These are phyloP conservation scores for Earliella scabrosa DNA, from an alignment of 1,284 basidiomycete genomes.

Conservation along the genomic window DNA sequence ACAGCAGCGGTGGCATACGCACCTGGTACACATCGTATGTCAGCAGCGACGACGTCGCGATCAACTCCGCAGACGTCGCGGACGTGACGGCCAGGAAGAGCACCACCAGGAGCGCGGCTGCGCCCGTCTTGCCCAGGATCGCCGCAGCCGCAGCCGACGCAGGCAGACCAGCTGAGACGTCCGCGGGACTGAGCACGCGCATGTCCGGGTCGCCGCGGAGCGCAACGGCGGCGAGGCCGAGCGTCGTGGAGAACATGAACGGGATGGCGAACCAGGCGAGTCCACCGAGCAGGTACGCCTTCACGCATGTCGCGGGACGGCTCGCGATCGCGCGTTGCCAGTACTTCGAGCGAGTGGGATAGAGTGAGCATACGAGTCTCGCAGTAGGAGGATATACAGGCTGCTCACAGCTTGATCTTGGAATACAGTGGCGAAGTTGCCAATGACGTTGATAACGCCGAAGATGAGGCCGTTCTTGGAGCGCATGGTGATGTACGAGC, in stretches of 20 bases:
- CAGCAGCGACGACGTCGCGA: conserved; percentile 81
- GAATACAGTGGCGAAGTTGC: conserved; percentile 63
- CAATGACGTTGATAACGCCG: conserved; percentile 85
- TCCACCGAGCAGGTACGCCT: conserved; percentile 90
- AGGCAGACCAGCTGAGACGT: conserved; percentile 85
- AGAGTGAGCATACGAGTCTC: neutral
- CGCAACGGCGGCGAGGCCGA: conserved; percentile 84
- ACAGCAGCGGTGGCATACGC: conserved; percentile 6
- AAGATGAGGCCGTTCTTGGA: conserved; percentile 86
- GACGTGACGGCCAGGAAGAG: conserved; percentile 87
- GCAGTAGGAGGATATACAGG: neutral
- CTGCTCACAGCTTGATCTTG: conserved; percentile 48
- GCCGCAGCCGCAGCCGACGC: conserved; percentile 83
- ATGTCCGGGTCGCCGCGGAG: conserved; percentile 76
- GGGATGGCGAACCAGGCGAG: conserved; percentile 89
- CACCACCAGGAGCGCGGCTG: conserved; percentile 69
- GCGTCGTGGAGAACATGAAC: conserved; percentile 78
- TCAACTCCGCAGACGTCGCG: conserved; percentile 87
- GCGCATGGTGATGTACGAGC: conserved; percentile 78
- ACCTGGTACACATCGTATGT: conserved; percentile 80
- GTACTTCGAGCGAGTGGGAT: conserved; percentile 39
- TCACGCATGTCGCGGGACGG: conserved; percentile 81
- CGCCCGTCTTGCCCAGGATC: conserved; percentile 78
- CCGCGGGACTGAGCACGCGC: conserved; percentile 55
- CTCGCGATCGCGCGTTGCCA: conserved; percentile 91